Base-by-base conservation (phyloP, 306 rosid genomes). In the Cotoneaster glaucophyllus region DNA sequence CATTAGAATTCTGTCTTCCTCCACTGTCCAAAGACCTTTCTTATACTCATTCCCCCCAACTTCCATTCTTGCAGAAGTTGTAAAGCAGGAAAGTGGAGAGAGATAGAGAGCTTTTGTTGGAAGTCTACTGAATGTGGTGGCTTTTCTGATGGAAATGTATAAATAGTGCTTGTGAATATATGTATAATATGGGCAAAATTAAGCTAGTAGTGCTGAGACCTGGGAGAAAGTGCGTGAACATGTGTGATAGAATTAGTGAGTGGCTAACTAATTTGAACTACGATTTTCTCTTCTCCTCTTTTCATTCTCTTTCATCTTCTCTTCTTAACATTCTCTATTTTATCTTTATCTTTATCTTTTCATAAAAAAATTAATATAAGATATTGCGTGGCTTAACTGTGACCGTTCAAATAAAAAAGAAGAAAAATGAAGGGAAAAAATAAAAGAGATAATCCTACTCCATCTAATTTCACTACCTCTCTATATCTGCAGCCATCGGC, bases 21-120 rank as follows among this genome's bases (percentile, higher is more conserved):
- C 86, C 11, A 70, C 48, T 25, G 74, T 88, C 92, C 92, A 85
- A 17, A 88, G 72, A 67, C 89, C 86, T 73, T 72, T 88, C 81
- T 72, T 88, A n/a, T 84, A 50, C 29, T 58, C 88, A 64, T 61
- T 87, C 67, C 66, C 59, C 28, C 80, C 69, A 67, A 78, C 71
- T 75, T 64, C 82, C 88, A 84, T 84, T 64, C 63, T 53, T 70
- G 62, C 45, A 52, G 67, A 34, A 3, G 4, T 29, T 52, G 73
- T 15, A 34, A 31, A 43, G 59, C 57, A 37, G 18, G 72, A 70
- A 6, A 61, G 61, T 2, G 21, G 28, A 45, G 26, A 58, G 31
- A 58, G 32, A 28, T 41, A 63, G 67, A 63, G 24, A 63, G 41
- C 44, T 31, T 29, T 31, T 29, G 34, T 31, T 64, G 22, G 41